Percentiles rank a stretch among this genome's conserved stretches.
Evolutionary conservation across 202 grass and related monocot genomes (phyloP).

Genomic region (Cymbopogon flexuosus): DNA sequence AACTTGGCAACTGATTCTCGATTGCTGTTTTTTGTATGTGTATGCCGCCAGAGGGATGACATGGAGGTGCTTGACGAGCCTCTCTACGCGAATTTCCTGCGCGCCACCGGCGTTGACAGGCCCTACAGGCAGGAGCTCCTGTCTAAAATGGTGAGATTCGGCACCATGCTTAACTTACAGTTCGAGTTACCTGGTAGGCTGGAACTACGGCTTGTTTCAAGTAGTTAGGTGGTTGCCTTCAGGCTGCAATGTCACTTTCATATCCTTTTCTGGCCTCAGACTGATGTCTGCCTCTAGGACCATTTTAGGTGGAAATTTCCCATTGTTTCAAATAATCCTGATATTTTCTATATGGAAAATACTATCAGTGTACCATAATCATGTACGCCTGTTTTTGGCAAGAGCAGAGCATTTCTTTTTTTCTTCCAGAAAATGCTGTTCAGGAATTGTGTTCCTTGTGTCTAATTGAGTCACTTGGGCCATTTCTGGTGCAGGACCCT

Average conservation of each 20-base stretch:
- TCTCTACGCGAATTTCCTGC: slow-evolving; percentile 85
- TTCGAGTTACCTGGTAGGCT: neutral
- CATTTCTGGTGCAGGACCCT: slow-evolving; percentile 57
- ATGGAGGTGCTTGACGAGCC: slow-evolving; percentile 92
- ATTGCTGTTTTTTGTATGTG: neutral
- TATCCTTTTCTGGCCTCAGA: neutral
- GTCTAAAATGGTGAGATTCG: slow-evolving; percentile 60
- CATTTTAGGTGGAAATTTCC: neutral
- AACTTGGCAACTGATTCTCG: neutral
- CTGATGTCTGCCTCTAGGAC: neutral
- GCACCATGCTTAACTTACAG: neutral
- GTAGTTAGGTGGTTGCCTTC: neutral
- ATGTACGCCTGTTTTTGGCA: neutral
- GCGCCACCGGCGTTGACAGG: slow-evolving; percentile 53
- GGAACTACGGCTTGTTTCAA: neutral
- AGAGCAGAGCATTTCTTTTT: neutral
- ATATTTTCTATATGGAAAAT: neutral
- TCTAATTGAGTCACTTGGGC: neutral
- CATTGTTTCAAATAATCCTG: neutral
- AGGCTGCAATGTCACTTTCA: neutral
- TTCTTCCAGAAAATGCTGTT: neutral
- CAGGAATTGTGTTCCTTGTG: neutral
- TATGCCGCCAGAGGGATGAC: slow-evolving; percentile 59
- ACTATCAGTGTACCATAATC: neutral
- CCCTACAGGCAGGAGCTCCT: slow-evolving; percentile 71